Conservation (phyloP, 2,329 filamentous ascomycete genomes). For the Lasiodiplodia theobromae region DNA sequence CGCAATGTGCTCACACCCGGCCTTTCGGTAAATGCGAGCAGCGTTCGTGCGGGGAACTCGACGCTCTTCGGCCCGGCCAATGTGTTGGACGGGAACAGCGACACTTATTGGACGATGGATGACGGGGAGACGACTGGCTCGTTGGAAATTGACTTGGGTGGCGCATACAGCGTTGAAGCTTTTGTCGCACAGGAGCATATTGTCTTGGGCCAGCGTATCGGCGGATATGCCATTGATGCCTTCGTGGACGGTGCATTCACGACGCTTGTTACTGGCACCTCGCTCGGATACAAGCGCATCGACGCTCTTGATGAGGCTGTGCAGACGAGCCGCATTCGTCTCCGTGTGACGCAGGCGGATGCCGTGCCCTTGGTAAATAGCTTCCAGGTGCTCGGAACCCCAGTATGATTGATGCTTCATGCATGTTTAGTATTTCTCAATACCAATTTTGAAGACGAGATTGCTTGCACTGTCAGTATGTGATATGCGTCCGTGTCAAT, state of each 20-base stretch:
- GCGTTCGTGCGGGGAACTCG: constrained; percentile 29
- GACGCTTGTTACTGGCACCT: constrained; percentile 32
- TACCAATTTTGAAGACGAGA: no score
- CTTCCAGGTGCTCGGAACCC: constrained; percentile 31
- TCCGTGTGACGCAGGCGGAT: constrained; percentile 33
- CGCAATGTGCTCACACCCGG: constrained; percentile 18
- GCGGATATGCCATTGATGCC: constrained; percentile 32
- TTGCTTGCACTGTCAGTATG: no score
- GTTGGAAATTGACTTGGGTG: constrained; percentile 31
- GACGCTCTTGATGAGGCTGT: constrained; percentile 26
- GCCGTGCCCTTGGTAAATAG: constrained; percentile 30
- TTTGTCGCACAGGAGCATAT: constrained; percentile 34
- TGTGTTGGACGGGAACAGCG: constrained; percentile 26
- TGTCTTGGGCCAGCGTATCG: constrained; percentile 32
- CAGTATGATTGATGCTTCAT: background rate
- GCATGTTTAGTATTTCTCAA: no score
- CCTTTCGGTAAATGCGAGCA: constrained; percentile 29
- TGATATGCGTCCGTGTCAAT: no score
- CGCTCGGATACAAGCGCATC: constrained; percentile 34
- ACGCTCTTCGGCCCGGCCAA: constrained; percentile 29
- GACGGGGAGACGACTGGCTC: constrained; percentile 30
- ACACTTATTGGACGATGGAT: constrained; percentile 33
- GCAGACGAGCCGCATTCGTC: constrained; percentile 24
- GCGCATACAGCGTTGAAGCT: constrained; percentile 28
- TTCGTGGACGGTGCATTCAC: constrained; percentile 27